Evolutionary conservation across 202 grass and related monocot genomes (phyloP).

Genomic region (Saccharum hybrid): DNA sequence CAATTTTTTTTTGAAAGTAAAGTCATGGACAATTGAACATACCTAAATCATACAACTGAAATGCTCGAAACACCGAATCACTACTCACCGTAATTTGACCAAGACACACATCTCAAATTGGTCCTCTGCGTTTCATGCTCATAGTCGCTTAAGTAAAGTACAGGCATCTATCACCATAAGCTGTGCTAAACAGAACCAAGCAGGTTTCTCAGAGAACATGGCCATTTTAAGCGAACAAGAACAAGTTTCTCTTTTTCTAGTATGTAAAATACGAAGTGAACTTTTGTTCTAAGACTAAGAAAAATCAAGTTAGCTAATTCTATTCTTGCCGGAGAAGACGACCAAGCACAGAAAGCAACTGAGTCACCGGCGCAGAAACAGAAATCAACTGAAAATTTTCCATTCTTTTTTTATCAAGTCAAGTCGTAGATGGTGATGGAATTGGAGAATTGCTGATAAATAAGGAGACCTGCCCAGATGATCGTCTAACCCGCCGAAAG

Average conservation of each 20-base stretch:
- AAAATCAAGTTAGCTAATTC: background rate
- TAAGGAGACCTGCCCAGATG: background rate
- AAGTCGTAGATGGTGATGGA: background rate
- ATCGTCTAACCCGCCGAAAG: background rate
- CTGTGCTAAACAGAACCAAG: background rate
- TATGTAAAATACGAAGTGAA: background rate
- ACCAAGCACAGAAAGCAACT: background rate
- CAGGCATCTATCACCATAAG: too few relatives aligned
- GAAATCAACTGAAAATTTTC: background rate
- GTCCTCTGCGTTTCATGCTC: too few relatives aligned
- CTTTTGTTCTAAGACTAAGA: background rate
- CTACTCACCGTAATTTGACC: too few relatives aligned
- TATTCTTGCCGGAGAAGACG: background rate
- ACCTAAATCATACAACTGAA: too few relatives aligned
- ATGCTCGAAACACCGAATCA: too few relatives aligned
- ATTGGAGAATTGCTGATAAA: background rate
- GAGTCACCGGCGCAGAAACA: background rate
- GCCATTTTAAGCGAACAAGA: background rate
- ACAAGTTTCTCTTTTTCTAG: background rate
- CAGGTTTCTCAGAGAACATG: background rate
- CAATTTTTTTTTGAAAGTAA: too few relatives aligned
- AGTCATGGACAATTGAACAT: too few relatives aligned
- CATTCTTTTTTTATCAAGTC: background rate
- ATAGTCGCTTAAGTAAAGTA: too few relatives aligned
- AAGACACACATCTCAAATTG: too few relatives aligned